These are phyloP conservation scores for Colletotrichum graminicola DNA, from an alignment of 2,329 filamentous ascomycete species.

Conservation along the genomic window DNA sequence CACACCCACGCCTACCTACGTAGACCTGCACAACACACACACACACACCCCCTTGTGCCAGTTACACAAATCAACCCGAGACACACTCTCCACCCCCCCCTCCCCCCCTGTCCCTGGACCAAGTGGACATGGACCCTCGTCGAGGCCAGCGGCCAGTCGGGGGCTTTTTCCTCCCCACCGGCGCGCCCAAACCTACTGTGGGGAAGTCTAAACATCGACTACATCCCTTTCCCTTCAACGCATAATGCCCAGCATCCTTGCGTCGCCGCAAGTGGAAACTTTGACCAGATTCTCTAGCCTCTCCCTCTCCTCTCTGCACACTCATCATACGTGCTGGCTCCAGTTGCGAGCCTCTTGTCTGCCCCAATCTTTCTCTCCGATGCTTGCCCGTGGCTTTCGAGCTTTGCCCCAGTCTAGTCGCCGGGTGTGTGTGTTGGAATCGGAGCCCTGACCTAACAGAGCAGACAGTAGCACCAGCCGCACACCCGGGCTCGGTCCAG, in stretches of 20 bases:
- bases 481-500: conserved; percentile 32
- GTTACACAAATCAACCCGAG: conserved; percentile 43
- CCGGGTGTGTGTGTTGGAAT: conserved; percentile 25
- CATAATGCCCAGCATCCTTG: conserved; percentile 50
- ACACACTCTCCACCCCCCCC: conserved; percentile 2
- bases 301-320: conserved; percentile 39
- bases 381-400: conserved; percentile 38
- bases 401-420: conserved; percentile 38
- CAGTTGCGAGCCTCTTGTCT: conserved; percentile 45
- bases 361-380: conserved; percentile 40
- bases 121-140: conserved; percentile 38
- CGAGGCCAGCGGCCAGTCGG: conserved; percentile 41
- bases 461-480: conserved; percentile 8
- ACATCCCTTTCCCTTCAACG: conserved; percentile 49
- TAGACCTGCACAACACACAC: too few relatives aligned
- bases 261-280: conserved; percentile 51
- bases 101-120: conserved; percentile 27
- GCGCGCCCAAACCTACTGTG: conserved; percentile 50
- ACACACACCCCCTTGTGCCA: conserved; percentile 38
- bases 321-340: conserved; percentile 45
- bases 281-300: conserved; percentile 45
- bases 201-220: conserved; percentile 51
- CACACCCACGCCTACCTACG: background rate
- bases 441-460: conserved; percentile 33
- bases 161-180: conserved; percentile 45